A percentile compares a stretch with the other conserved stretches of the same genome.
phyloP scores from a whole-genome alignment of 495 filamentous ascomycete species.

The Trichoderma gamsii region DNA sequence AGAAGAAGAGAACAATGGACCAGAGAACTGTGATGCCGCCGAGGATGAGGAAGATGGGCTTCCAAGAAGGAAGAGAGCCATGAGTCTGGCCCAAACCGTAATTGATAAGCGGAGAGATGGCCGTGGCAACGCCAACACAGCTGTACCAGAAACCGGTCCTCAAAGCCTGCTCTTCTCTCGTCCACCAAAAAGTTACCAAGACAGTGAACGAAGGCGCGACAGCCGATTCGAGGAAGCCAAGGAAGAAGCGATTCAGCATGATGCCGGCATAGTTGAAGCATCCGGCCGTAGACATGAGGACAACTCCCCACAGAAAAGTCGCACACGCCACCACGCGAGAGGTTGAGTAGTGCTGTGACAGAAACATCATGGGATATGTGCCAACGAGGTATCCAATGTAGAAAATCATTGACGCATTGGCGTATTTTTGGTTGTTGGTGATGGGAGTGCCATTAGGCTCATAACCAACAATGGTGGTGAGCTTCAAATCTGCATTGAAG shows the following conservation, averaged over 20 bases:
- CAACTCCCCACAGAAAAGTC: conserved; percentile 27
- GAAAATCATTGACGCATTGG: conserved; percentile 38
- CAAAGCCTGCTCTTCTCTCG: conserved; percentile 41
- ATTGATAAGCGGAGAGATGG: conserved; percentile 44
- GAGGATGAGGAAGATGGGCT: conserved; percentile 36
- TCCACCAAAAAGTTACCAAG: conserved; percentile 40
- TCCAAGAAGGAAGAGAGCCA: conserved; percentile 35
- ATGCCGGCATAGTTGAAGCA: conserved; percentile 34
- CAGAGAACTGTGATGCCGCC: conserved; percentile 35
- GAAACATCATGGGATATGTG: conserved; percentile 37
- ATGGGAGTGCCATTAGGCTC: conserved; percentile 17
- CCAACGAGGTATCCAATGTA: conserved; percentile 46
- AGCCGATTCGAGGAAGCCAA: conserved; percentile 40
- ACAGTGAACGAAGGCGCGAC: conserved; percentile 43
- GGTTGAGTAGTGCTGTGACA: conserved; percentile 41
- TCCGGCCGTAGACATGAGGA: conserved; percentile 28
- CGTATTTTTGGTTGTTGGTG: conserved; percentile 16
- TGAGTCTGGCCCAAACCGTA: conserved; percentile 46
- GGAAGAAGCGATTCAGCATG: conserved; percentile 43
- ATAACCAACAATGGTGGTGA: conserved; percentile 28
- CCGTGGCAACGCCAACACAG: conserved; percentile 42
- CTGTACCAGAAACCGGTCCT: conserved; percentile 40
- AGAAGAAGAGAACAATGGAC: conserved; percentile 33
- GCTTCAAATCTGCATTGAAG: conserved; percentile 29
- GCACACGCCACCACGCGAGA: conserved; percentile 37